Base-by-base conservation (phyloP, 495 filamentous ascomycete species). In the Penicillium canescens region DNA sequence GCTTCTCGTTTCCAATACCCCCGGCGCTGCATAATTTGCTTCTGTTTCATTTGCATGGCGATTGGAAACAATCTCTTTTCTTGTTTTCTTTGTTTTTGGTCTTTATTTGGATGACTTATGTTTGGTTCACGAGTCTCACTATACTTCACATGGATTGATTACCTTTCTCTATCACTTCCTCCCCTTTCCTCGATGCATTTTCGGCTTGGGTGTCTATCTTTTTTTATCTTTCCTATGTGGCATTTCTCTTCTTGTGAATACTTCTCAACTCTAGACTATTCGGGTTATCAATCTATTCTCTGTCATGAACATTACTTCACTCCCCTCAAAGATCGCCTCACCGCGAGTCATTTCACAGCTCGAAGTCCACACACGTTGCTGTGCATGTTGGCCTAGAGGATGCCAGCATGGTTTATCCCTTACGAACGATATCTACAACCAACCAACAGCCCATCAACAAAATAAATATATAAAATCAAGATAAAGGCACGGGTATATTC, bases 21-120 rank as follows among this genome's bases (percentile, higher is more conserved):
- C 61, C 46, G 61, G 61, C 61, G 63, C 64, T 62, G 52, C 59
- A 57, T 66, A 54, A 44, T 50, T 63, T 55, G 38, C 42, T 48
- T 46, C 26, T 42, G 46, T 49, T 55, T 55, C 46, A 26, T 43
- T 54, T 60, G 55, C 52, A 60, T 60, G 36, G 42, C 46, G 46
- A 42, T 44, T 42, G 40, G 31, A 47, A 52, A 41, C 37, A 40
- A 40, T 40, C n/a, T 18, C 36, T 41, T 34, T 23, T 24, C 46
- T 39, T 52, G 51, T 34, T 23, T 34, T 20, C 3, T 49, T 34
- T 31, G 13, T 46, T 34, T 65, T 46, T 20, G 46, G 51, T 41
- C 7, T 9, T 31, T 31, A 14, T 50, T 50, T 39, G 24, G 21
- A 28, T 48, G 8, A 23, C 23, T 34, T 41, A 9, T 18, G 20